Evolutionary conservation across 148 eudicot species (phyloP), one percentile per base, ranked within the genome.

Genomic region (Rhododendron molle): DNA sequence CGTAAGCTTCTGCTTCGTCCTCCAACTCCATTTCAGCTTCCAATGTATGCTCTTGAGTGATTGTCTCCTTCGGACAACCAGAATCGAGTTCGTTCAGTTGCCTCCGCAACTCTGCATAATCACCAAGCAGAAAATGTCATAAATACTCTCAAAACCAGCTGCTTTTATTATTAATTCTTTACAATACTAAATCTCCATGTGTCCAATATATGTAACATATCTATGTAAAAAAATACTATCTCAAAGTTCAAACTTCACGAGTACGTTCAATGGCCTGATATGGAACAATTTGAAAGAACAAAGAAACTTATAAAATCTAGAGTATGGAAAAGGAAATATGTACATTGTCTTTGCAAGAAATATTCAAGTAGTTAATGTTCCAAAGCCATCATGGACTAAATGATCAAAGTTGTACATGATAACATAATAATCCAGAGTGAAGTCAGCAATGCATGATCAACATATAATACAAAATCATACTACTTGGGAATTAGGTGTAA

Each of bases 51-150:
- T 93, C 96, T 44, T 94, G 86, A 13, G 88, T 82, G 44, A 85
- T 85, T 15, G 94, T 86, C 82, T 90, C 92, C 78, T 93, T 93
- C 54, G 90, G 90, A 81, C 84, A 91, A 81, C 90, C 88, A 26
- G 87, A 88, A 80, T 95, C 98, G 15, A 97, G 93, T 83, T 94
- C 94, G 78, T 89, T 89, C 90, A 97, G 85, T 90, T 96, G 93
- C 89, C 90, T 93, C 82, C 93, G 85, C 83, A 96, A 84, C 90
- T 95, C 99, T 97, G 90, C 83, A 80, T 43, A 46, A 40, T 40
- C 43, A 40, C 43, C 7, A 40, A 40, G 43, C 43, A 40, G 43
- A 46, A 40, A 40, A 40, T 40, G 43, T 0, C 43, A 40, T 40
- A 40, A 40, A 40, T 40, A 40, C 12, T 44, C 81, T 34, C 2